Evolutionary conservation across 192 early-diverging fungal genomes (phyloP), one percentile per base, ranked within the genome.

Genomic region (Podochytrium sp.): DNA sequence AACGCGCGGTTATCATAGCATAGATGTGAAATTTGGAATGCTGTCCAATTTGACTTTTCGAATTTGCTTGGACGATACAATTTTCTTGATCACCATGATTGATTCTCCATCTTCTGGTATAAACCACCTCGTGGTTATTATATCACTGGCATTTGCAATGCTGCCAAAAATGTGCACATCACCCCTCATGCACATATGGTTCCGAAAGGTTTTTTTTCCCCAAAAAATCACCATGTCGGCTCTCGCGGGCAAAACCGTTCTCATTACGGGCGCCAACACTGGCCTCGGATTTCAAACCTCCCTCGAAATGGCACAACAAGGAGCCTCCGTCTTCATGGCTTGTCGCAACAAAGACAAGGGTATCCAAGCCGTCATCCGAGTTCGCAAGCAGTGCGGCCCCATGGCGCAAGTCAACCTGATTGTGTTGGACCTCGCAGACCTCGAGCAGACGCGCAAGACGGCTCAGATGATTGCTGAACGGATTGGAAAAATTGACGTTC

Each of bases 371-470:
- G 71, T 78, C 35, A 37, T 65, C 50, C 49, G 33, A 40, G 32
- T 78, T 37, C 42, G 60, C n/a, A 52, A 47, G 32, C 62, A 73
- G 20, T 50, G 47, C 1, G 29, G 18, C 10, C 23, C 55, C 20
- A 14, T 29, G 12, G 53, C 37, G 23, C 30, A 68, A 1, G 68
- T 18, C 34, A 27, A 27, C 0, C 40, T 56, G 25, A 34, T 82
- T 39, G 83, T 82, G 52, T 81, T 83, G 38, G 79, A 84, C 18
- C 34, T 84, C 49, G 60, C 49, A 0, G 68, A 81, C 37, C 43
- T 84, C 57, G 37, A 32, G 40, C 76, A 78, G 47, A 53, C 51
- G 18, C 57, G 49, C 12, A 29, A 42, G 14, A 77, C 81, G 0
- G 75, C 73, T 30, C 38, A 37, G 2, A 20, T 2, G 20, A 65